These are phyloP conservation scores for Phytophthora idaei DNA, from an alignment of 352 stramenopile species.

Conservation along the genomic window DNA sequence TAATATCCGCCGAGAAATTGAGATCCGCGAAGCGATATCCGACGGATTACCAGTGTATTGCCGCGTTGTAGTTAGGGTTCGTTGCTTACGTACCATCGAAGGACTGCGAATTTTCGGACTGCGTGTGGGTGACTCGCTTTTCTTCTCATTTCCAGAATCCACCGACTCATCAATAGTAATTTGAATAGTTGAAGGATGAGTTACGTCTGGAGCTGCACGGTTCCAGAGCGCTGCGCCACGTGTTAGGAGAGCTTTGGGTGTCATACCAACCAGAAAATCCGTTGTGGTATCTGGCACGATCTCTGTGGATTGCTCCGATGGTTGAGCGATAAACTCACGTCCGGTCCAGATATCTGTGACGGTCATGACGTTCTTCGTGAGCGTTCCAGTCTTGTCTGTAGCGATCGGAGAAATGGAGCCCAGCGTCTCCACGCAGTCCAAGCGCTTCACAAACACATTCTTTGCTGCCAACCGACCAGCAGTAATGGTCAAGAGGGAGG, in stretches of 20 bases:
- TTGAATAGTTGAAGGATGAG: background rate
- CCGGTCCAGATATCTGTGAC: conserved; percentile 53
- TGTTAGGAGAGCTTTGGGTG: conserved; percentile 40
- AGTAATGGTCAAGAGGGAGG: conserved; percentile 88
- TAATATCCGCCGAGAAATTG: conserved; percentile 41
- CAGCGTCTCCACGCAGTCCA: conserved; percentile 91
- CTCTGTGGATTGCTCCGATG: conserved; percentile 26
- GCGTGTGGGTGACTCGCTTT: background rate
- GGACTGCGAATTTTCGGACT: conserved; percentile 1
- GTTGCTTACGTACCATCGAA: background rate
- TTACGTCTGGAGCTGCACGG: conserved; percentile 33
- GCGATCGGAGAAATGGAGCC: conserved; percentile 90
- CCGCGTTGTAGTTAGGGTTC: conserved; percentile 26
- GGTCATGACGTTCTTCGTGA: conserved; percentile 83
- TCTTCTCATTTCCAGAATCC: background rate
- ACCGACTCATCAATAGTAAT: background rate
- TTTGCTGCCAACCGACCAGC: conserved; percentile 75
- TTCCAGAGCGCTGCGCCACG: conserved; percentile 49
- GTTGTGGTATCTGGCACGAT: conserved; percentile 44
- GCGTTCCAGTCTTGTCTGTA: conserved; percentile 93
- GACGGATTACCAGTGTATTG: conserved; percentile 60
- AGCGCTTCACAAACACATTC: conserved; percentile 89
- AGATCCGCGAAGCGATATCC: conserved; percentile 53
- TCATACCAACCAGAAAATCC: conserved; percentile 32
- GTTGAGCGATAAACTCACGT: conserved; percentile 40